Percentiles rank a stretch among this genome's conserved stretches.
Conservation (phyloP, 2,329 filamentous ascomycete genomes). For the Fusarium dlaminii region DNA sequence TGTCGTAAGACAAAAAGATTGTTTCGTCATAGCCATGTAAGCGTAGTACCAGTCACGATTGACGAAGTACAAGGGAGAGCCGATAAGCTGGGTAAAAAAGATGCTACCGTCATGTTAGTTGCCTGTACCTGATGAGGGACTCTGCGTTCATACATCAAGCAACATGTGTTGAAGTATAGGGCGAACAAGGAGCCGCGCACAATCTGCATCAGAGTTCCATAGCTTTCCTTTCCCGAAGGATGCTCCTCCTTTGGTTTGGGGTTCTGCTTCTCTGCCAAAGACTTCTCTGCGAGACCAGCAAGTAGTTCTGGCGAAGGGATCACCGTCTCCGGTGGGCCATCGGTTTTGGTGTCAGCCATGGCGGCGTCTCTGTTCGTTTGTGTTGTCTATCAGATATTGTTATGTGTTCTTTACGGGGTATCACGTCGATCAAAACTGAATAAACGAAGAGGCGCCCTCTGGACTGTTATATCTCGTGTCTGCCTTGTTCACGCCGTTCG, state of each 20-base stretch:
- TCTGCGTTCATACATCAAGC: slow-evolving; percentile 61
- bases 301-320: slow-evolving; percentile 46
- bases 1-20: slow-evolving; percentile 80
- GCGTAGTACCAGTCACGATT: slow-evolving; percentile 83
- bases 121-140: not conserved
- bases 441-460: not conserved
- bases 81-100: slow-evolving; percentile 77
- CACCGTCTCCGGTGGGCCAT: slow-evolving; percentile 36
- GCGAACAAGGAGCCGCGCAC: slow-evolving; percentile 62
- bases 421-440: not conserved
- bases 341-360: slow-evolving; percentile 42
- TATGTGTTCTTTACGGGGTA: not conserved
- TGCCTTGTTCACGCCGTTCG: slow-evolving; percentile 3
- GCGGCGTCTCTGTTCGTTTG: not conserved
- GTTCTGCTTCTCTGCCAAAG: slow-evolving; percentile 5
- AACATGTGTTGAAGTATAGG: slow-evolving; percentile 62
- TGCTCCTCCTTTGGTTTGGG: slow-evolving; percentile 47
- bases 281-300: slow-evolving; percentile 36
- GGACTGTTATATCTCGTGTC: slow-evolving; percentile 26
- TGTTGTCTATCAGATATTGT: slow-evolving; percentile 1
- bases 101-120: slow-evolving; percentile 57
- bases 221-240: slow-evolving; percentile 64
- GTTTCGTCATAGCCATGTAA: slow-evolving; percentile 89
- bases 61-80: slow-evolving; percentile 78
- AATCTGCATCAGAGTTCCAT: slow-evolving; percentile 60